Base-by-base conservation (phyloP, 2,329 filamentous ascomycete species). In the Arthrobotrys conoides region DNA sequence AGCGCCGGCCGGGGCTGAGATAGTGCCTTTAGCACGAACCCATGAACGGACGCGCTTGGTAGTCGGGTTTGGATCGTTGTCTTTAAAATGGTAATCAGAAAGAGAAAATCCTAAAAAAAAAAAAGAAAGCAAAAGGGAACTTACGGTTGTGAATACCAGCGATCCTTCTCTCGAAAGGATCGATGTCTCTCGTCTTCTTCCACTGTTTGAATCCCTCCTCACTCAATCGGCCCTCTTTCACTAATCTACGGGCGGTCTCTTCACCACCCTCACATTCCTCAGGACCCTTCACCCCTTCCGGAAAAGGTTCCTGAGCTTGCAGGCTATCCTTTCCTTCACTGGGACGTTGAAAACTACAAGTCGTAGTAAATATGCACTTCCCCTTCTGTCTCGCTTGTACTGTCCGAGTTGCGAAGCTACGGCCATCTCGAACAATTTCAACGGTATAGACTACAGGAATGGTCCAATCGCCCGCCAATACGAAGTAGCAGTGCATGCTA, bases 401-500 rank as follows among this genome's bases (percentile, higher is more conserved):
- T 0, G 95, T 98, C 69, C 96, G 89, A 44, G 96, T 98, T 69
- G 93, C 91, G 84, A 94, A 99, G 65, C 92, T 94, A 76, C 91
- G 90, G 8, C 96, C 96, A 83, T 97, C 93, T 70, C 96, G 91
- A 59, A 99, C 93, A 66, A 93, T 90, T 86, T 98, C 96, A 57
- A 99, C 96, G 83, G 97, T 93, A 86, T 97, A 98, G 80, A 97
- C 88, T 81, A 98, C 92, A 36, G 96, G 95, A 18, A 96, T 91
- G 77, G 92, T 90, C 12, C 90, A 88, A 83, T 95, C 92, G 30
- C 96, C 96, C 3, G 95, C 94, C 1, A 98, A 90, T 38, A 99
- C 91, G 85, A 99, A 99, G 87, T 98, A 99, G 89, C 96, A 98
- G 88, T 99, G 96, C 92, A 97, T 97, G 83, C 92, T 95, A 87